These are phyloP conservation scores for Phytophthora podocarpi DNA, from an alignment of 352 stramenopile genomes.

Conservation along the genomic window DNA sequence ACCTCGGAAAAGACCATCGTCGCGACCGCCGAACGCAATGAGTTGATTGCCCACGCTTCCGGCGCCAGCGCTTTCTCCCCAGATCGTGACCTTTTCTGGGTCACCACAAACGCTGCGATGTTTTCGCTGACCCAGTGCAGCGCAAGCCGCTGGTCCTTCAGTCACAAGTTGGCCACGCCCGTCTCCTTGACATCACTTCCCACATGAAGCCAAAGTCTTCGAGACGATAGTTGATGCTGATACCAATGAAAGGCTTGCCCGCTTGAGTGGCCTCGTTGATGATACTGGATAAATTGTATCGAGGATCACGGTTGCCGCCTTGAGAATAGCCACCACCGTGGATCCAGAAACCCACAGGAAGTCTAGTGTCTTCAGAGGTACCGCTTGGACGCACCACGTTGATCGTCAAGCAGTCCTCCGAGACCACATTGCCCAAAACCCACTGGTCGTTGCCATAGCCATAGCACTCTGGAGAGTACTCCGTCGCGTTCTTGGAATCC, in stretches of 20 bases:
- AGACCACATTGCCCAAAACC: too few relatives aligned
- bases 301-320: too few relatives aligned
- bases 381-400: constrained; percentile 67
- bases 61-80: constrained; percentile 50
- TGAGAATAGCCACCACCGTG: constrained; percentile 29
- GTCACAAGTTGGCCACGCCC: constrained; percentile 71
- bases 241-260: constrained; percentile 36
- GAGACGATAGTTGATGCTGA: constrained; percentile 51
- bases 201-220: constrained; percentile 39
- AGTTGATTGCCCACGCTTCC: constrained; percentile 30
- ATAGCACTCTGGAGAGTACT: too few relatives aligned
- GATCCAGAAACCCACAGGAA: constrained; percentile 33
- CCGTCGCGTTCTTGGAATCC: constrained; percentile 4
- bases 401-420: too few relatives aligned
- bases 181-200: constrained; percentile 37
- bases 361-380: constrained; percentile 5
- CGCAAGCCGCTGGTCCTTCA: constrained; percentile 84
- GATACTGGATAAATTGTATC: constrained; percentile 44
- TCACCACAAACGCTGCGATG: constrained; percentile 24
- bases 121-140: constrained; percentile 62
- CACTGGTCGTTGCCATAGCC: too few relatives aligned
- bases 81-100: constrained; percentile 23
- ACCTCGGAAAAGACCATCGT: constrained; percentile 27
- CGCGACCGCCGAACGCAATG: constrained; percentile 27
- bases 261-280: constrained; percentile 19